A percentile compares a stretch with the other conserved stretches of the same genome.
Evolutionary conservation across 345 rosid genomes (phyloP).

Genomic region (Clarkia xantiana): DNA sequence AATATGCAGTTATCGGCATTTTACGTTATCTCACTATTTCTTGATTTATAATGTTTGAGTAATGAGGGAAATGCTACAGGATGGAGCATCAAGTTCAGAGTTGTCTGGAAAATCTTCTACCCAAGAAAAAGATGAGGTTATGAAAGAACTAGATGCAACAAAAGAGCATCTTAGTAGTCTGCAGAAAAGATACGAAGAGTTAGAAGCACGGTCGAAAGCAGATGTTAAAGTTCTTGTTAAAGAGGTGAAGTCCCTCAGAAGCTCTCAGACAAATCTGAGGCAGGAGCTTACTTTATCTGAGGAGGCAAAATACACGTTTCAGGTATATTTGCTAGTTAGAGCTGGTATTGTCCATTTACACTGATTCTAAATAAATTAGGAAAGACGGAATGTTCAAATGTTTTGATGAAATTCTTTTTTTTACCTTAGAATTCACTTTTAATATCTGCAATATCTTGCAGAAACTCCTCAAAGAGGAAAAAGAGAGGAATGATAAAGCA

Average conservation of each 20-base stretch:
- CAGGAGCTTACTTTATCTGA: conserved; percentile 43
- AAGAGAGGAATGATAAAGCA: conserved; percentile 23
- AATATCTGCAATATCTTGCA: conserved; percentile 18
- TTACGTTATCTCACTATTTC: neutral
- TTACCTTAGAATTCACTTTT: neutral
- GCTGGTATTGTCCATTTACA: too few relatives aligned
- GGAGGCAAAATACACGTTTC: conserved; percentile 47
- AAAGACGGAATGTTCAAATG: too few relatives aligned
- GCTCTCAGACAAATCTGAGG: conserved; percentile 50
- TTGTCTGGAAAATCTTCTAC: conserved; percentile 19
- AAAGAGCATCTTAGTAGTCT: conserved; percentile 54
- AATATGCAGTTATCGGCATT: conserved; percentile 2
- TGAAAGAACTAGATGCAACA: conserved; percentile 53
- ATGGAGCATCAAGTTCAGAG: conserved; percentile 29
- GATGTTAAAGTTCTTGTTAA: conserved; percentile 87
- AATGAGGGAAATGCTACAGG: conserved; percentile 27
- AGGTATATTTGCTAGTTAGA: conserved; percentile 30
- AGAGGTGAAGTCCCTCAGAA: conserved; percentile 84
- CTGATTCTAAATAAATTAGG: too few relatives aligned
- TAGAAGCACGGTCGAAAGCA: conserved; percentile 88
- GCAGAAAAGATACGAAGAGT: conserved; percentile 52
- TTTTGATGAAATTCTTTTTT: too few relatives aligned
- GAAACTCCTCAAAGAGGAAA: conserved; percentile 58
- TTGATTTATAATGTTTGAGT: neutral
- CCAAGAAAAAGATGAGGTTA: conserved; percentile 24